Base-by-base conservation (phyloP, 2,329 filamentous ascomycete species). In the Penicillium griseofulvum region DNA sequence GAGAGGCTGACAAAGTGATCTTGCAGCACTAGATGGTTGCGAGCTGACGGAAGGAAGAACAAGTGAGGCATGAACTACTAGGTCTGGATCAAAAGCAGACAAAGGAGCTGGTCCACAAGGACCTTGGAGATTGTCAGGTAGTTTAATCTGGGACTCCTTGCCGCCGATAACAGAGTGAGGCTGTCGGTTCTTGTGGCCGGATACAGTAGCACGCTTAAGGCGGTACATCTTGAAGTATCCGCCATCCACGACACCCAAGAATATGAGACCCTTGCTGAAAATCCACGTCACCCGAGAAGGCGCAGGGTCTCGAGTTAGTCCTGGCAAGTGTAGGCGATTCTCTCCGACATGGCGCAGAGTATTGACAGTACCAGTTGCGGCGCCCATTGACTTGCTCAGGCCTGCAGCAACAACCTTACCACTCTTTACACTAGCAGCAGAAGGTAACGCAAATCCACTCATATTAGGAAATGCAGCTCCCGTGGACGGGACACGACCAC, bases 91-190 rank as follows among this genome's bases (percentile, higher is more conserved):
- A 44, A 87, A 72, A 45, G 83, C 77, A 42, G 81, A 79, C 54
- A 82, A 78, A 36, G 85, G 78, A 7, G 82, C 76, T 10, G 81
- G 81, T 1, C 84, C 80, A 52, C 87, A 77, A 7, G 79, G 69
- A 47, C 82, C 80, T 55, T 87, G 84, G 4, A 87, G 80, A 34
- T 89, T 78, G 22, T 78, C 74, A 36, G 85, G 86, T 29, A 93
- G 72, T 56, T 82, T 86, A 67, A 87, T 85, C 64, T 93, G 89
- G 43, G 81, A 80, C 67, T 87, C 81, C 67, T 85, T 83, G 54
- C 76, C 79, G 26, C 81, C 76, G 41, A 77, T 77, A 17, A 84
- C 82, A 34, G 82, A 76, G 26, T 79, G 75, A 22, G 81, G 78
- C 54, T 80, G 77, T 60, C 80, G 77, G 55, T 80, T 81, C 38